Evolutionary conservation across 2,329 filamentous ascomycete species (phyloP).

Genomic region (Dactylellina haptotyla): DNA sequence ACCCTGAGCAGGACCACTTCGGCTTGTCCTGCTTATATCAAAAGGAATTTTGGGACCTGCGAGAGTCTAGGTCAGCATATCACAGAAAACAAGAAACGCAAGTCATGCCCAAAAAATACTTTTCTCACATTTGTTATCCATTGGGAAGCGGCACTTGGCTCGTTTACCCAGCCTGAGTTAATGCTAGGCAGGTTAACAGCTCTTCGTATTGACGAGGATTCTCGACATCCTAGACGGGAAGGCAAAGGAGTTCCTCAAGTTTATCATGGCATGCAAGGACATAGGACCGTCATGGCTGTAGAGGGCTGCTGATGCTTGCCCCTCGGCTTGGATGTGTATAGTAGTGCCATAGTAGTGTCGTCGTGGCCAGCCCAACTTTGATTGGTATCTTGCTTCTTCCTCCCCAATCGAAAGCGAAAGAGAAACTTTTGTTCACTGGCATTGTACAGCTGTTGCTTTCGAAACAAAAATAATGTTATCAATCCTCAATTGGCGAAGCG

Average conservation of each 20-base stretch:
- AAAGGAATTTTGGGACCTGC: slow-evolving; percentile 4
- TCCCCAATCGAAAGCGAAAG: too few species aligned
- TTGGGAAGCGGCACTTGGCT: slow-evolving; percentile 41
- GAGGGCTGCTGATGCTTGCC: slow-evolving; percentile 25
- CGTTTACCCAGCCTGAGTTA: slow-evolving; percentile 35
- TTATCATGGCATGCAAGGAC: slow-evolving; percentile 36
- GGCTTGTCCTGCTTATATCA: background rate
- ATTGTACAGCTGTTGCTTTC: too few species aligned
- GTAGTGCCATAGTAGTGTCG: slow-evolving; percentile 7
- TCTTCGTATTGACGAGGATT: slow-evolving; percentile 45
- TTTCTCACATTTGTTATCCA: slow-evolving; percentile 38
- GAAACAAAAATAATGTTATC: too few species aligned
- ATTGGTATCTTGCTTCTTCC: slow-evolving; percentile 14
- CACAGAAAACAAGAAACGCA: slow-evolving; percentile 12
- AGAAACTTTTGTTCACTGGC: too few species aligned
- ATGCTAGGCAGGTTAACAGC: slow-evolving; percentile 46
- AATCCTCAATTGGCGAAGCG: background rate
- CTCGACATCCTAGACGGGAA: slow-evolving; percentile 47
- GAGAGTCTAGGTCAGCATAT: slow-evolving; percentile 13
- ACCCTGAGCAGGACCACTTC: background rate
- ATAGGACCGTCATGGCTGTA: slow-evolving; percentile 16
- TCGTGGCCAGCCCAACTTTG: slow-evolving; percentile 17
- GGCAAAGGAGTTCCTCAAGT: slow-evolving; percentile 53
- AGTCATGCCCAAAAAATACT: slow-evolving; percentile 24
- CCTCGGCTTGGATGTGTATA: slow-evolving; percentile 6